Base-by-base conservation (phyloP, 306 rosid genomes). In the Glycine soja region DNA sequence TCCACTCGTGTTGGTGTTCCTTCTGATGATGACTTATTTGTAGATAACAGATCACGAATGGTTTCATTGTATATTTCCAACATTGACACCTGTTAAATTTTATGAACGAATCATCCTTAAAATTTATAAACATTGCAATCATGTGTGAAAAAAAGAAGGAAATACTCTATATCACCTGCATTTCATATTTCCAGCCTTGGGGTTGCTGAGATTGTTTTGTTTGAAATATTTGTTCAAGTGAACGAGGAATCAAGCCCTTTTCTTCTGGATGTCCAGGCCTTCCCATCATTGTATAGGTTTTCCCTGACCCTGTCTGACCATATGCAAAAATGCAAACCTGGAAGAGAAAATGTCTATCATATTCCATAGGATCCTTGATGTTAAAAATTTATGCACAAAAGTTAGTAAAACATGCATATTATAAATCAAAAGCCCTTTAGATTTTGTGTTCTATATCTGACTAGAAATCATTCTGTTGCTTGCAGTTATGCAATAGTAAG, bases 301-400 rank as follows among this genome's bases (percentile, higher is more conserved):
- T 95, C n/a, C 99, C 99, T 1, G 99, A 95, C 66, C 99, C 98
- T 10, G 99, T 95, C 81, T 95, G 99, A 82, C 99, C 99, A 69
- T 95, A 95, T 16, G 99, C 99, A 51, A 95, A 95, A 77, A 95
- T 93, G 84, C 99, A 93, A 80, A 95, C 99, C 99, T 95, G 85
- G 81, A 90, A 73, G 61, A 86, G 51, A 46, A 46, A 46, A 78
- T 51, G 46, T 66, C 30, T 45, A 67, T 43, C 72, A 83, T 42
- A 47, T 75, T 66, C 67, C 57, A 40, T 70, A 36, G 78, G 13
- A 76, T 45, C 76, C 14, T 38, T 6, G 30, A 72, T 70, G 81
- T 40, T 10, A 61, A 62, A 24, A 46, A 30, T 56, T 19, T 14
- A 48, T 74, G 59, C 54, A 59, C 46, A 74, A 47, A 59, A 73